Percentiles rank a stretch among this genome's conserved stretches.
These are phyloP conservation scores for Verticillium alfalfae DNA, from an alignment of 2,329 filamentous ascomycete species.

Conservation along the genomic window DNA sequence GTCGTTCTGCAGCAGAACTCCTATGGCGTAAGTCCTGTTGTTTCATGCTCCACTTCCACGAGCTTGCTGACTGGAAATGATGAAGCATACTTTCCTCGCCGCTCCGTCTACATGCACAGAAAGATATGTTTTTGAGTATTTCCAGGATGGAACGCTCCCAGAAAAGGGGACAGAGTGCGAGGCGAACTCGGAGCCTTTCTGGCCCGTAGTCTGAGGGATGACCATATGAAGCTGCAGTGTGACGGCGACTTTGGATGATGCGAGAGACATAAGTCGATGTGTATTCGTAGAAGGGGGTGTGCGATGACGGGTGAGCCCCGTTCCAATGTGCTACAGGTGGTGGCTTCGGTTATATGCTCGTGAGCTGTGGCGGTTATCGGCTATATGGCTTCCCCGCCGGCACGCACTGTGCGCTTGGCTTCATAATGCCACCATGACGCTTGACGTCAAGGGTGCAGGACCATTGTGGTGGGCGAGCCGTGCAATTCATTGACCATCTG, in stretches of 20 bases:
- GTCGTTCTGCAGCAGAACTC: slow-evolving; percentile 42
- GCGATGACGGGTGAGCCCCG: too few species aligned
- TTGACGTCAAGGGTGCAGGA: neutral
- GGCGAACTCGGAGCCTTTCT: slow-evolving; percentile 10
- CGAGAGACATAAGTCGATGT: too few species aligned
- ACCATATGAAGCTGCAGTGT: too few species aligned
- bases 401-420: neutral
- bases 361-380: neutral
- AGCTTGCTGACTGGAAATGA: slow-evolving; percentile 18
- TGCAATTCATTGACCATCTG: neutral
- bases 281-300: too few species aligned
- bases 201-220: neutral
- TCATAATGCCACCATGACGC: neutral
- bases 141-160: slow-evolving; percentile 40
- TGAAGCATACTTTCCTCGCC: slow-evolving; percentile 44
- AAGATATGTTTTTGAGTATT: slow-evolving; percentile 33
- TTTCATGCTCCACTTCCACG: too few species aligned
- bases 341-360: neutral
- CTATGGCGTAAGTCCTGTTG: slow-evolving; percentile 35
- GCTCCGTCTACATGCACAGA: slow-evolving; percentile 39
- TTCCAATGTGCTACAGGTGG: too few species aligned
- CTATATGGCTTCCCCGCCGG: neutral
- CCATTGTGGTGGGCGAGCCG: neutral
- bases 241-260: too few species aligned
- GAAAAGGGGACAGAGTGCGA: slow-evolving; percentile 37